Evolutionary conservation across 805 yeast genomes (phyloP).

Genomic region (Yamadazyma phyllophila): DNA sequence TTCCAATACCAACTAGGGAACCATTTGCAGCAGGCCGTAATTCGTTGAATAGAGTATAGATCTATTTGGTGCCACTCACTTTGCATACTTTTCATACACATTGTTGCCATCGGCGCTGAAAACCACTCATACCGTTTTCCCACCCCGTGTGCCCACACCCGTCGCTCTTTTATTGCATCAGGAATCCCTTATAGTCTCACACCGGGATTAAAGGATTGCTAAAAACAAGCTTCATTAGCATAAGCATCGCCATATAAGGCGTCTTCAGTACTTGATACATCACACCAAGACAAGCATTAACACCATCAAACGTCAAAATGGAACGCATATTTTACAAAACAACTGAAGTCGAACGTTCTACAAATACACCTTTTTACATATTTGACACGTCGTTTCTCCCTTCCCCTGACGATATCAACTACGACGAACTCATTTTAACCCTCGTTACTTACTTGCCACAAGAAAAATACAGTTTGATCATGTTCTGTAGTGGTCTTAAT

Average conservation of each 20-base stretch:
- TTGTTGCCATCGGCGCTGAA: too few species aligned
- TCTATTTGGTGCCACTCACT: too few species aligned
- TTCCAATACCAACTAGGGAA: background rate
- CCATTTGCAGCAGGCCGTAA: background rate
- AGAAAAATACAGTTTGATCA: constrained; percentile 61
- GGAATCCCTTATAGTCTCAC: too few species aligned
- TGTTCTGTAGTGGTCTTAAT: constrained; percentile 81
- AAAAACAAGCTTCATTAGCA: too few species aligned
- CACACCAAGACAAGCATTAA: background rate
- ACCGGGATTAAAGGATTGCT: too few species aligned
- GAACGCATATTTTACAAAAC: constrained; percentile 15
- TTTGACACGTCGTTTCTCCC: constrained; percentile 85
- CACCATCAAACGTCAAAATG: constrained; percentile 5
- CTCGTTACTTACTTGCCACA: constrained; percentile 58
- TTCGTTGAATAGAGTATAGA: too few species aligned
- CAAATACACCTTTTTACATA: constrained; percentile 65
- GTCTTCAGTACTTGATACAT: background rate
- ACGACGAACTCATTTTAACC: constrained; percentile 55
- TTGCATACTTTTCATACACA: too few species aligned
- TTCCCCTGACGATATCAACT: constrained; percentile 42
- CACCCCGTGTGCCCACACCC: too few species aligned
- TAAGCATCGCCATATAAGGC: background rate
- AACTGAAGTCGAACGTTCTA: constrained; percentile 5
- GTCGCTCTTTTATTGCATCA: too few species aligned
- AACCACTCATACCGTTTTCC: too few species aligned